phyloP scores from a whole-genome alignment of 2,329 filamentous ascomycete species.

The Penicillium janthinellum region DNA sequence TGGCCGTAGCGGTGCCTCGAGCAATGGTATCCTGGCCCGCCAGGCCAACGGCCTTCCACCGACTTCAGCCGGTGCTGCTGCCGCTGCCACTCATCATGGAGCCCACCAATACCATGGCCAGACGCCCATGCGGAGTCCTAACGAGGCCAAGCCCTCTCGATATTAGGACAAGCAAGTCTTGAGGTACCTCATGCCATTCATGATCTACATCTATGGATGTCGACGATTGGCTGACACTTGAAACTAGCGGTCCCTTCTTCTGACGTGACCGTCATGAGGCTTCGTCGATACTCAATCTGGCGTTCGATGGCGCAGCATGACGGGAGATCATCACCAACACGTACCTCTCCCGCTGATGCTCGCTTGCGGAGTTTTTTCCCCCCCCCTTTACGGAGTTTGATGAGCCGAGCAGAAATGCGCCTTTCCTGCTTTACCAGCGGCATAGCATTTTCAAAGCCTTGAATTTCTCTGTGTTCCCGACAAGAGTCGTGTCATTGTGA shows the following conservation, averaged over 20 bases:
- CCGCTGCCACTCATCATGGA: conserved; percentile 3
- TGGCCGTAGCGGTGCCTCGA: conserved; percentile 27
- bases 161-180: conserved; percentile 6
- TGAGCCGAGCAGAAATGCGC: conserved; percentile 10
- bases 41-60: conserved; percentile 22
- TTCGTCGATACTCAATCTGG: conserved; percentile 6
- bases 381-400: conserved; percentile 13
- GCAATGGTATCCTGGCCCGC: conserved; percentile 23
- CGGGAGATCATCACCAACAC: neutral
- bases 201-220: neutral
- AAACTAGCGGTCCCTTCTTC: neutral
- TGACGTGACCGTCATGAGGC: conserved; percentile 3
- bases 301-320: conserved; percentile 15
- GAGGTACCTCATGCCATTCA: neutral
- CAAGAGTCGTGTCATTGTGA: conserved; percentile 14
- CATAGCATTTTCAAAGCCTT: conserved; percentile 16
- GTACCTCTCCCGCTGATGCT: conserved; percentile 1
- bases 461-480: conserved; percentile 17
- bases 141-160: conserved; percentile 7
- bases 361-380: conserved; percentile 12
- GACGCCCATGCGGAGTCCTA: neutral
- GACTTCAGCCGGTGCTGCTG: conserved; percentile 21
- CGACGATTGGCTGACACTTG: neutral
- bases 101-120: neutral
- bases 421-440: conserved; percentile 21